A percentile compares a stretch with the other conserved stretches of the same genome.
phyloP scores from a whole-genome alignment of 164 flowering plant species.

The Vitis rotundifolia region DNA sequence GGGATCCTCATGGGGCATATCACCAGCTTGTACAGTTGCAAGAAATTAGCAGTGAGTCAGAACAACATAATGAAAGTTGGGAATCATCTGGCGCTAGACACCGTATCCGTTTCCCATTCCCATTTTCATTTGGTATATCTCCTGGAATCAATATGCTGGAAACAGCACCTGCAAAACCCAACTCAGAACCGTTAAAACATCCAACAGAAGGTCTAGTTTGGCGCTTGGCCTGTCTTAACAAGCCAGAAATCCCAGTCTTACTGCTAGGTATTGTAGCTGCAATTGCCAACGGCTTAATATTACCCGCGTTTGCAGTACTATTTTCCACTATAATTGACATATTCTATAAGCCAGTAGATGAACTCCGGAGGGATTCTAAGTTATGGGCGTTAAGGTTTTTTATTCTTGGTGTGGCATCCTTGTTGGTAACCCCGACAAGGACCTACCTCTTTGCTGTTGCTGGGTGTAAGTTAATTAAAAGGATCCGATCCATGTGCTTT shows the following conservation, averaged over 20 bases:
- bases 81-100: conserved; percentile 25
- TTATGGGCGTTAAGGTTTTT: conserved; percentile 41
- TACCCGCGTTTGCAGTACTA: conserved; percentile 35
- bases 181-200: conserved; percentile 11
- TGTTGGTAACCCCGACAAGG: conserved; percentile 28
- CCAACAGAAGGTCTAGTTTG: conserved; percentile 25
- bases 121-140: conserved; percentile 15
- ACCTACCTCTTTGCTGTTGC: conserved; percentile 46
- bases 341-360: conserved; percentile 26
- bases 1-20: conserved; percentile 23
- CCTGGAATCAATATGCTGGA: conserved; percentile 13
- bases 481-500: conserved; percentile 53
- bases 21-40: conserved; percentile 30
- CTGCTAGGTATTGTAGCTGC: conserved; percentile 30
- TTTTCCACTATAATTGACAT: conserved; percentile 33
- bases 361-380: conserved; percentile 28
- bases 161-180: not conserved
- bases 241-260: conserved; percentile 42
- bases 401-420: conserved; percentile 27
- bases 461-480: conserved; percentile 46
- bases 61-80: conserved; percentile 13
- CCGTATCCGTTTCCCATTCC: conserved; percentile 25
- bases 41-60: conserved; percentile 20
- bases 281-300: conserved; percentile 24
- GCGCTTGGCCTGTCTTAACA: conserved; percentile 40